Conservation (phyloP, 495 filamentous ascomycete genomes). For the Neohortaea acidophila region DNA sequence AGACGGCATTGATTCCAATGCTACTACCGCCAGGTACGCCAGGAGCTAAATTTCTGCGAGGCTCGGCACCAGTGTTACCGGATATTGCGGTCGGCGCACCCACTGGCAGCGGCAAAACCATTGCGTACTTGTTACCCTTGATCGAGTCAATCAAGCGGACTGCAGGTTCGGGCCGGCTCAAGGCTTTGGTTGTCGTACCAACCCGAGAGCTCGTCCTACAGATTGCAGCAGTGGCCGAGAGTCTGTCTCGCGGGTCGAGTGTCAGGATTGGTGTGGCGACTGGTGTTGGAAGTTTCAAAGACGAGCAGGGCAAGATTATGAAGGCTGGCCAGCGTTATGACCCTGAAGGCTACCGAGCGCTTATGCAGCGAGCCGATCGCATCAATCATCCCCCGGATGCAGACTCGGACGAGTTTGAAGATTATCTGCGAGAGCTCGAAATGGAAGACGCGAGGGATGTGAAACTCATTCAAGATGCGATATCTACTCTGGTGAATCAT, state of each 20-base stretch:
- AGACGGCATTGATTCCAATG: constrained; percentile 64
- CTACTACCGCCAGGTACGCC: constrained; percentile 37
- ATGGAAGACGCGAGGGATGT: constrained; percentile 1
- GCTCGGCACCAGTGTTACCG: constrained; percentile 9
- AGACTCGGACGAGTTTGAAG: constrained; percentile 36
- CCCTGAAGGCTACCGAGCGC: constrained; percentile 33
- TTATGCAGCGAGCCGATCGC: constrained; percentile 22
- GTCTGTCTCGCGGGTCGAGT: constrained; percentile 46
- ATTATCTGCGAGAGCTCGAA: constrained; percentile 30
- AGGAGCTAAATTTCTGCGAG: constrained; percentile 11
- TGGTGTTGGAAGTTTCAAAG: constrained; percentile 58
- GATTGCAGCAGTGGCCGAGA: constrained; percentile 54
- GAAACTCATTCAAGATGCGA: constrained; percentile 23
- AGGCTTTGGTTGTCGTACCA: constrained; percentile 70
- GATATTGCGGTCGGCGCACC: constrained; percentile 80
- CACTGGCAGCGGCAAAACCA: constrained; percentile 86
- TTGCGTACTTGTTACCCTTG: constrained; percentile 80
- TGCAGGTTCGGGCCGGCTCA: constrained; percentile 40
- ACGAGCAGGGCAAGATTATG: constrained; percentile 58
- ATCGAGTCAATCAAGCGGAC: constrained; percentile 51
- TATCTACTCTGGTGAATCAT: constrained; percentile 38
- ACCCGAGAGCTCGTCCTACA: constrained; percentile 82
- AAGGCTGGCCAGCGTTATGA: constrained; percentile 45
- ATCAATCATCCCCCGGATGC: constrained; percentile 25
- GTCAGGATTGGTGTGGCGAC: constrained; percentile 68